Evolutionary conservation across 306 rosid species (phyloP).

Genomic region (Begonia peltatifolia): DNA sequence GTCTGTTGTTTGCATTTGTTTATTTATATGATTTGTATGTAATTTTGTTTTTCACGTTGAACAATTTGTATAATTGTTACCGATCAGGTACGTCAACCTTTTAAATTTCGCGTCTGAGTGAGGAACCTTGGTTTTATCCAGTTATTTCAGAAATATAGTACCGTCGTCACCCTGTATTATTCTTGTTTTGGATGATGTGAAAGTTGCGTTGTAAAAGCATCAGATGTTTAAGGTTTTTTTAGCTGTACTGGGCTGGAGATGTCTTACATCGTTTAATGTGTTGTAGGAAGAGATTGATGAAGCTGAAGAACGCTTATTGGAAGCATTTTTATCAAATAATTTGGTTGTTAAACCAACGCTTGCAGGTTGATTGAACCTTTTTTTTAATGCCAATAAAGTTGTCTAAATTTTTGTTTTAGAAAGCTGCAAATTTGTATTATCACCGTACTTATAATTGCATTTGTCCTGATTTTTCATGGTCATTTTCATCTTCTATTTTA

Average conservation of each 20-base stretch:
- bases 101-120: too few relatives aligned
- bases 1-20: slow-evolving; percentile 16
- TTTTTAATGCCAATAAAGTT: neutral
- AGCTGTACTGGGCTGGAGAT: neutral
- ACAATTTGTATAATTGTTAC: too few relatives aligned
- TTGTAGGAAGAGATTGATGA: slow-evolving; percentile 44
- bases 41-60: too few relatives aligned
- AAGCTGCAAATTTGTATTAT: neutral
- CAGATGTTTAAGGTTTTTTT: neutral
- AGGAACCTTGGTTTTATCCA: too few relatives aligned
- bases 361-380: slow-evolving; percentile 15
- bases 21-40: too few relatives aligned
- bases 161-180: neutral
- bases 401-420: neutral
- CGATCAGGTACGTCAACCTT: too few relatives aligned
- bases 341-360: slow-evolving; percentile 32
- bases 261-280: slow-evolving; percentile 1
- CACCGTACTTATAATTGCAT: neutral
- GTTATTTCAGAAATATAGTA: too few relatives aligned
- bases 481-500: neutral
- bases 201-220: too few relatives aligned
- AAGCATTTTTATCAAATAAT: slow-evolving; percentile 40
- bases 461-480: neutral
- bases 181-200: neutral
- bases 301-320: slow-evolving; percentile 58